Evolutionary conservation across 169 alveolate genomes (phyloP), one percentile per base, ranked within the genome.

Genomic region (Cryptosporidium andersoni): DNA sequence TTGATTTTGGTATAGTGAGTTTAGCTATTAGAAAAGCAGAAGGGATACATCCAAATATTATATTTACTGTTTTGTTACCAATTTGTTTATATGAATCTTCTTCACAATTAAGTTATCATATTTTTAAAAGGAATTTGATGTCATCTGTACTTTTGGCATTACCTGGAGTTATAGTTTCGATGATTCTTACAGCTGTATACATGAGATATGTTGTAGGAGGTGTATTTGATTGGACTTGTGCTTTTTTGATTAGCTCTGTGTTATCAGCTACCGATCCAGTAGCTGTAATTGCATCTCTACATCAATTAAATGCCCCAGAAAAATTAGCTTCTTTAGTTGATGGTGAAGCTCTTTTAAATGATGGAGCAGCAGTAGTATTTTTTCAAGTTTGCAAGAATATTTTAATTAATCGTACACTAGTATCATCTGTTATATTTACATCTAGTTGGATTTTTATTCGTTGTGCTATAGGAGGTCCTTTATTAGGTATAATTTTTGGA

Each of bases 181-280:
- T 85, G 80, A 65, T 82, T 8, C 48, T 89, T n/a, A 66, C 89
- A n/a, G 88, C 92, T 16, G 51, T 89, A 6, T 66, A 82, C 42
- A 82, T 82, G 90, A 45, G 60, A 40, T 89, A 80, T 48, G 64
- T 89, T 64, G 66, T 89, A 42, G 91, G 89, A 43, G 89, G 89
- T 37, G 81, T 80, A 45, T 81, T 66, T 16, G 89, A 82, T 40
- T 82, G 88, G 81, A 66, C 92, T 4, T 89, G 91, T 48, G 56
- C 92, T 2, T 82, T 89, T 7, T 51, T 89, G 65, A 80, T 89
- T 40, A 90, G 92, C 12, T 82, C 91, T 36, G 48, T 89, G 37
- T 65, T 89, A 39, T 89, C 92, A 5, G 92, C 92, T 11, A 89
- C 92, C 9, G 92, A 89, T 42, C 92, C 92, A 49, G 92, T 89